phyloP scores from a whole-genome alignment of 2,329 filamentous ascomycete genomes.

The Alternaria arborescens region DNA sequence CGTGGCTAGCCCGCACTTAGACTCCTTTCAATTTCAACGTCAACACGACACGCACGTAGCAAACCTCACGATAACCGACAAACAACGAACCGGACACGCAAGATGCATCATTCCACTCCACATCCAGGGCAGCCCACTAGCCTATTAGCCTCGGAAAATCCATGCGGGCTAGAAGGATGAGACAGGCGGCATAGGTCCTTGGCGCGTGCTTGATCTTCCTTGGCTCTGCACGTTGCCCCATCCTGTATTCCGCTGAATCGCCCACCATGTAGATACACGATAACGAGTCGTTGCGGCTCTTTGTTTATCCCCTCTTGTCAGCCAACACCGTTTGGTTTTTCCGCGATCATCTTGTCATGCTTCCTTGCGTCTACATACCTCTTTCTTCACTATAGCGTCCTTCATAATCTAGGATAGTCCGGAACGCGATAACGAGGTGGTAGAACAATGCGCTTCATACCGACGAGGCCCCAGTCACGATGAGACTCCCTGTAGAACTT shows the following conservation, averaged over 20 bases:
- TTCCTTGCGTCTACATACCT: not conserved
- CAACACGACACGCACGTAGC: conserved; percentile 3
- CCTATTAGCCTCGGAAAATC: conserved; percentile 5
- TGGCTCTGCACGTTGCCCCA: conserved; percentile 4
- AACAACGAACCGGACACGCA: not conserved
- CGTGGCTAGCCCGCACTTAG: not conserved
- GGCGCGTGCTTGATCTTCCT: conserved; percentile 14
- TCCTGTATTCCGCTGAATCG: not conserved
- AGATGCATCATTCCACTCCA: conserved; percentile 1
- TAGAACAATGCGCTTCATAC: conserved; percentile 14
- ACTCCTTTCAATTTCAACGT: not conserved
- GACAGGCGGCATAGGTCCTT: conserved; percentile 4
- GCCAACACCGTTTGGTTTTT: not conserved
- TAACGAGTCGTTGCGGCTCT: not conserved
- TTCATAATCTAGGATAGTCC: not conserved
- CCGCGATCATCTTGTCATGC: not conserved
- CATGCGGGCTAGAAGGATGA: conserved; percentile 2
- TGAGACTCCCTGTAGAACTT: conserved; percentile 10
- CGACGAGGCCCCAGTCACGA: conserved; percentile 7
- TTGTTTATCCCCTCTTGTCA: not conserved
- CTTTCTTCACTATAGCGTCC: not conserved
- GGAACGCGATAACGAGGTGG: not conserved
- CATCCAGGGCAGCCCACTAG: not conserved
- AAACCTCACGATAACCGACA: not conserved
- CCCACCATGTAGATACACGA: conserved; percentile 14